Percentiles rank a stretch among this genome's conserved stretches.
Conservation (phyloP, 2,329 filamentous ascomycete genomes). For the Cryphonectria carpinicola region DNA sequence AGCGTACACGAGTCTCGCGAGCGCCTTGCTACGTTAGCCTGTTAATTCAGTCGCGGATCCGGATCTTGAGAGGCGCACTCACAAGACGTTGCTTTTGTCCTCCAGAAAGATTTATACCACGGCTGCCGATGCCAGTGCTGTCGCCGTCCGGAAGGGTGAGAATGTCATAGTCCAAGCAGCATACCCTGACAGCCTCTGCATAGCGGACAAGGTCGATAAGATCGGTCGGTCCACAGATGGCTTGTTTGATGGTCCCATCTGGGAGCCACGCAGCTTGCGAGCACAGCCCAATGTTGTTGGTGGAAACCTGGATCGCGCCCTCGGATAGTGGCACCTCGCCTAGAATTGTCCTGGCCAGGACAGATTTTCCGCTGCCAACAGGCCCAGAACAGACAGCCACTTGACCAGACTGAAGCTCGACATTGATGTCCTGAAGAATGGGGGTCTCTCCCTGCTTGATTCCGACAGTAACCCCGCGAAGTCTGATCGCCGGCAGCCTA, state of each 20-base stretch:
- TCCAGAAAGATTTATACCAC: conserved; percentile 33
- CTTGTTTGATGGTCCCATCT: conserved; percentile 38
- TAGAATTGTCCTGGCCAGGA: conserved; percentile 35
- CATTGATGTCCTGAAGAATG: conserved; percentile 33
- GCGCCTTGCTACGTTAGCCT: conserved; percentile 32
- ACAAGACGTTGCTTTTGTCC: conserved; percentile 32
- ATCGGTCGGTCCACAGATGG: conserved; percentile 34
- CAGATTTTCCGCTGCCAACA: conserved; percentile 39
- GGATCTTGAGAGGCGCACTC: conserved; percentile 13
- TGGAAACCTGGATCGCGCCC: conserved; percentile 36
- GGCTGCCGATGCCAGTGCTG: conserved; percentile 32
- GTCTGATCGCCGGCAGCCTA: conserved; percentile 8
- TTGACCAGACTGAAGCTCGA: conserved; percentile 32
- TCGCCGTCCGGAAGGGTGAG: conserved; percentile 31
- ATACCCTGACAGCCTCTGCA: conserved; percentile 34
- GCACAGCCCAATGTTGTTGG: conserved; percentile 40
- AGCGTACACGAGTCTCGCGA: conserved; percentile 43
- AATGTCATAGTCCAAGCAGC: conserved; percentile 36
- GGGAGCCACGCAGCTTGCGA: conserved; percentile 45
- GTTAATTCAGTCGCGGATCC: conserved; percentile 18
- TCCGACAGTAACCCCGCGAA: conserved; percentile 26
- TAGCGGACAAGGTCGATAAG: conserved; percentile 37
- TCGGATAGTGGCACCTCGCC: conserved; percentile 34
- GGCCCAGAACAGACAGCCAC: conserved; percentile 36
- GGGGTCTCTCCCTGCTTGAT: conserved; percentile 11